phyloP scores from a whole-genome alignment of 768 basidiomycete genomes.

The Tricholoma flavovirens region DNA sequence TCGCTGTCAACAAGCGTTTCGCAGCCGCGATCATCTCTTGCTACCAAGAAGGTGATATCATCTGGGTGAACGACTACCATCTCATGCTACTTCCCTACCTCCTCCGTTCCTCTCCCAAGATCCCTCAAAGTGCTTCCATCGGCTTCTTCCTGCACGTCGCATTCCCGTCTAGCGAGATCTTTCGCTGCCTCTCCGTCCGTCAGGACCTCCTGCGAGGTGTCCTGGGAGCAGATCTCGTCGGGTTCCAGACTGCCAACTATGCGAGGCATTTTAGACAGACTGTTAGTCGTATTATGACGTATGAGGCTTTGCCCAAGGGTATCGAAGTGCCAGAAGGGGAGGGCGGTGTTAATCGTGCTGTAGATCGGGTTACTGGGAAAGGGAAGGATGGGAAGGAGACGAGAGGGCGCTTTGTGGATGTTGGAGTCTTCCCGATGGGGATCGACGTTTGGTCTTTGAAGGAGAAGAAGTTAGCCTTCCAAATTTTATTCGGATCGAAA shows the following conservation, averaged over 20 bases:
- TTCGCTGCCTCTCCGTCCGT: slow-evolving; percentile 81
- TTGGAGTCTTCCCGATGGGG: slow-evolving; percentile 87
- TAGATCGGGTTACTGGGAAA: not conserved
- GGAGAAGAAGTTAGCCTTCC: slow-evolving; percentile 49
- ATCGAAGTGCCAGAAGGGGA: slow-evolving; percentile 52
- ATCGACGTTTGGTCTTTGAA: slow-evolving; percentile 71
- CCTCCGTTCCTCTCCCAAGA: slow-evolving; percentile 61
- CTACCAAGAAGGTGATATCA: slow-evolving; percentile 86
- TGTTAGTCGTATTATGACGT: slow-evolving; percentile 70
- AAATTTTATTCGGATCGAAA: not conserved
- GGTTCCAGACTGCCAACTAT: slow-evolving; percentile 85
- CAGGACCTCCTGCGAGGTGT: slow-evolving; percentile 78
- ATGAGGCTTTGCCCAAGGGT: slow-evolving; percentile 80
- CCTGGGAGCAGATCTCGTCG: slow-evolving; percentile 89
- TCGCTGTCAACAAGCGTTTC: slow-evolving; percentile 85
- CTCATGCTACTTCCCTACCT: slow-evolving; percentile 88
- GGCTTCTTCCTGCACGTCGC: slow-evolving; percentile 98
- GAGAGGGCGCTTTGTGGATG: slow-evolving; percentile 68
- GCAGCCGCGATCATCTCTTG: slow-evolving; percentile 76
- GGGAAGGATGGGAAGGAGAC: slow-evolving; percentile 20
- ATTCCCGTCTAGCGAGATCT: slow-evolving; percentile 93
- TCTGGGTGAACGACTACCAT: slow-evolving; percentile 95
- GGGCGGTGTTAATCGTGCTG: slow-evolving; percentile 14
- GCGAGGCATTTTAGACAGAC: slow-evolving; percentile 86
- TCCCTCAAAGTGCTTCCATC: slow-evolving; percentile 54